phyloP scores from a whole-genome alignment of 345 rosid genomes.

The Ceriops zippeliana region DNA sequence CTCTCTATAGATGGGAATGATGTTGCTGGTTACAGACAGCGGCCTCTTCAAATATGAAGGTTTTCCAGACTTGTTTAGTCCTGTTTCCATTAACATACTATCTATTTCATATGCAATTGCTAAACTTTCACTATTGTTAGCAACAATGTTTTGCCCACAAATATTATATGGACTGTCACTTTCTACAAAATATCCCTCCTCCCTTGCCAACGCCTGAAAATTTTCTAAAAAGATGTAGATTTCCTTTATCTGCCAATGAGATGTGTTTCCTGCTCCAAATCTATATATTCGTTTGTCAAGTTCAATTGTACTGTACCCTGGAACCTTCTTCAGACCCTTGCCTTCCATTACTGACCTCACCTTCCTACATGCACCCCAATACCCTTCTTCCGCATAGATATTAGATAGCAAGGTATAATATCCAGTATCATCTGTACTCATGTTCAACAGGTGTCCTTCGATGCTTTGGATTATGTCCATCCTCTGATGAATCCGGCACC shows the following conservation, averaged over 20 bases:
- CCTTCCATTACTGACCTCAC: conserved; percentile 45
- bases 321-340: conserved; percentile 53
- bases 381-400: conserved; percentile 69
- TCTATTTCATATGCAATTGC: conserved; percentile 4
- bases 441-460: conserved; percentile 36
- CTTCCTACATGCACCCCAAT: conserved; percentile 57
- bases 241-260: conserved; percentile 10
- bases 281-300: conserved; percentile 10
- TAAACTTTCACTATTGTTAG: background rate
- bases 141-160: background rate
- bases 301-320: conserved; percentile 53
- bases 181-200: background rate
- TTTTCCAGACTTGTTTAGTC: background rate
- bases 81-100: background rate
- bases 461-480: conserved; percentile 57
- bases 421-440: conserved; percentile 57
- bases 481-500: conserved; percentile 71
- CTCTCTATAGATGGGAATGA: no score
- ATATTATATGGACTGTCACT: background rate
- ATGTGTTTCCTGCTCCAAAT: conserved; percentile 21
- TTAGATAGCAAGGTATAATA: conserved; percentile 65
- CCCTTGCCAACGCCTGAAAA: conserved; percentile 20
- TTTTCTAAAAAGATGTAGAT: conserved; percentile 17
- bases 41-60: background rate
- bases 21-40: background rate